phyloP scores from a whole-genome alignment of 306 rosid species.

The Rosa persica region DNA sequence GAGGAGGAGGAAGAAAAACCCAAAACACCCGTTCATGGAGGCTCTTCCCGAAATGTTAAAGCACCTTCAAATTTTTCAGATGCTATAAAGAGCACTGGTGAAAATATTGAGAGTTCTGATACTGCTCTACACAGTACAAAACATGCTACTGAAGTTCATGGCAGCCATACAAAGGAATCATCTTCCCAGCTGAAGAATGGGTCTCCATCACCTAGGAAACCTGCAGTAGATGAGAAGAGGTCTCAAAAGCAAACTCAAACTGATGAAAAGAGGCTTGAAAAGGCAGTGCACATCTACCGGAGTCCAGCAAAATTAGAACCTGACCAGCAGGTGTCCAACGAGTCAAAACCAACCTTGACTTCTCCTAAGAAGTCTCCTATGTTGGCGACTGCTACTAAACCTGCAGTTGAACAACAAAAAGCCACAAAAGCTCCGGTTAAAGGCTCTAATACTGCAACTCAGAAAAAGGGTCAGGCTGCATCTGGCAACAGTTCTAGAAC shows the following conservation, averaged over 20 bases:
- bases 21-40: slow-evolving; percentile 94
- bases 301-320: slow-evolving; percentile 56
- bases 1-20: slow-evolving; percentile 64
- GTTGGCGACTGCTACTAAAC: slow-evolving; percentile 35
- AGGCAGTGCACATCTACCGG: slow-evolving; percentile 27
- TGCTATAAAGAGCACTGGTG: slow-evolving; percentile 44
- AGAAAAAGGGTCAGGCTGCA: slow-evolving; percentile 49
- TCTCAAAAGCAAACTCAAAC: slow-evolving; percentile 13
- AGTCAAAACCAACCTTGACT: slow-evolving; percentile 42
- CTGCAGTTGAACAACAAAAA: slow-evolving; percentile 54
- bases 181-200: slow-evolving; percentile 43
- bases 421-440: slow-evolving; percentile 47
- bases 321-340: slow-evolving; percentile 48
- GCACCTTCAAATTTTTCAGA: slow-evolving; percentile 46
- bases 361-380: slow-evolving; percentile 74
- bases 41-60: slow-evolving; percentile 54
- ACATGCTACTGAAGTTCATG: slow-evolving; percentile 43
- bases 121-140: slow-evolving; percentile 36
- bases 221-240: slow-evolving; percentile 27
- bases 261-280: slow-evolving; percentile 44
- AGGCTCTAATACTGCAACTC: slow-evolving; percentile 44
- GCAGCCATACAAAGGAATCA: slow-evolving; percentile 43
- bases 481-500: slow-evolving; percentile 43
- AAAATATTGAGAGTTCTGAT: slow-evolving; percentile 37
- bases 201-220: slow-evolving; percentile 37